A percentile compares a stretch with the other conserved stretches of the same genome.
phyloP scores from a whole-genome alignment of 352 stramenopile species.

The Pythium brachiatum region DNA sequence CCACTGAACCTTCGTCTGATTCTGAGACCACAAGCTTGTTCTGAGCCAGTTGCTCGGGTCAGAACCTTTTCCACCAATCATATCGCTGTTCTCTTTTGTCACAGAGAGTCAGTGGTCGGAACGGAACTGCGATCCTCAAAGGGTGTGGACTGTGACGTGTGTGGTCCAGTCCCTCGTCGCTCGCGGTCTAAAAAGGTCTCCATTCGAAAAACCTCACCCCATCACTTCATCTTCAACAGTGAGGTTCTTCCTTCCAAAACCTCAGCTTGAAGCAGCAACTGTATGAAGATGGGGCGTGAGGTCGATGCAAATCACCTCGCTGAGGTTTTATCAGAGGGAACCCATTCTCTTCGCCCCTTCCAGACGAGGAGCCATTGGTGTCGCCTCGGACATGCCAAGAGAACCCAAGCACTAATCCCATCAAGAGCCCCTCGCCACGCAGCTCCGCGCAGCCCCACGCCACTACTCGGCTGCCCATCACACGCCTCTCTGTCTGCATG shows the following conservation, averaged over 20 bases:
- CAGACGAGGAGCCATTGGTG: constrained; percentile 1
- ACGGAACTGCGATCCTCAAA: constrained; percentile 24
- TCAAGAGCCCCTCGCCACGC: background rate
- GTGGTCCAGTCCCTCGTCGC: background rate
- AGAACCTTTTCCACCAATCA: constrained; percentile 16
- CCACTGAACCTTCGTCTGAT: background rate
- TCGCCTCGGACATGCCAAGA: constrained; percentile 1
- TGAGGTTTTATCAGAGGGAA: constrained; percentile 23
- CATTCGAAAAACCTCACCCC: background rate
- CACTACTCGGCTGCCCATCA: background rate
- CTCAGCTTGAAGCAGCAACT: background rate
- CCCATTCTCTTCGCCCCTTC: constrained; percentile 15
- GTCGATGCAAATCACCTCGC: constrained; percentile 10
- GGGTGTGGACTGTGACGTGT: constrained; percentile 12
- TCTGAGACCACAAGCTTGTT: background rate
- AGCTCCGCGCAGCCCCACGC: background rate
- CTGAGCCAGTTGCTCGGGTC: background rate
- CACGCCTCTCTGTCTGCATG: constrained; percentile 20
- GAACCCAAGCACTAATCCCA: constrained; percentile 1
- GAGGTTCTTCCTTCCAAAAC: constrained; percentile 10
- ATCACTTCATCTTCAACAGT: constrained; percentile 9
- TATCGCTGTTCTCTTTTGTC: constrained; percentile 1
- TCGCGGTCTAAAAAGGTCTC: constrained; percentile 11
- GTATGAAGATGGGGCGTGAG: background rate
- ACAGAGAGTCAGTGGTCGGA: constrained; percentile 22